Conservation (phyloP, 139 green algal species). For the Coelastrella sp. region DNA sequence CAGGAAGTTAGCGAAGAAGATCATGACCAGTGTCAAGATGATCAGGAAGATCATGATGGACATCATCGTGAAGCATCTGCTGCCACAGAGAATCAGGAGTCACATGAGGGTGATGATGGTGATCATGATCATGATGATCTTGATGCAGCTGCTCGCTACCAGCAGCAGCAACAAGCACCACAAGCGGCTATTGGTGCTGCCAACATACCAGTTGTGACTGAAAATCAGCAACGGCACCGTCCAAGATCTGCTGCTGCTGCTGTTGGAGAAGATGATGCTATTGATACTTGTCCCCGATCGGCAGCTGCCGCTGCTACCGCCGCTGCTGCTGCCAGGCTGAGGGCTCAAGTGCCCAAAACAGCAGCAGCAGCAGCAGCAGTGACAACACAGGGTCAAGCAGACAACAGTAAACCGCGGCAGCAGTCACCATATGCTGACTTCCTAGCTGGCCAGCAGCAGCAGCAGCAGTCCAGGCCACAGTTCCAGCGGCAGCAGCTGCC, state of each 20-base stretch:
- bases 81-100: neutral
- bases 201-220: neutral
- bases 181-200: neutral
- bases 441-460: neutral
- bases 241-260: neutral
- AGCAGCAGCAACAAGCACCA: constrained; percentile 17
- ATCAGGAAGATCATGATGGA: neutral
- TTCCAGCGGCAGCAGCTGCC: neutral
- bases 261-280: neutral
- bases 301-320: constrained; percentile 2
- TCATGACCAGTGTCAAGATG: neutral
- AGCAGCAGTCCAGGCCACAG: constrained; percentile 16
- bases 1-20: neutral
- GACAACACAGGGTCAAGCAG: neutral
- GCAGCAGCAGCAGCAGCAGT: constrained; percentile 1
- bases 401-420: neutral
- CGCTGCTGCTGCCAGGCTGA: neutral
- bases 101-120: neutral
- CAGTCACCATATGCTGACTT: too few species aligned
- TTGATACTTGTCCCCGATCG: neutral
- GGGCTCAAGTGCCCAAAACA: neutral
- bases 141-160: neutral
- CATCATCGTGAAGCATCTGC: neutral
- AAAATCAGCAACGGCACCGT: neutral
- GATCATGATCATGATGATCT: neutral